Conservation (phyloP, 331 rosid species). For the Dryas integrifolia region DNA sequence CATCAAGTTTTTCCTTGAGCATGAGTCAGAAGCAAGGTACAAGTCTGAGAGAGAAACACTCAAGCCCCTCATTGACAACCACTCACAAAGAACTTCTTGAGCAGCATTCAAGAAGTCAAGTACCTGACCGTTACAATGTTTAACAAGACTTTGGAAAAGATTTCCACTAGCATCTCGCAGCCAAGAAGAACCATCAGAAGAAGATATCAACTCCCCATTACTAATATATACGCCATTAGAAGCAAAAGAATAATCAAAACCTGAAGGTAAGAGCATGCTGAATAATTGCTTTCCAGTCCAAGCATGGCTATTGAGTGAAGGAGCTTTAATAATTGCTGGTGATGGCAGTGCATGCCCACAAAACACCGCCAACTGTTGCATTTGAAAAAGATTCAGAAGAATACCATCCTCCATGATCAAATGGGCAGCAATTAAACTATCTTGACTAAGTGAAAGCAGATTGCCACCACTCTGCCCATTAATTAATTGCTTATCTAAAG, state of each 20-base stretch:
- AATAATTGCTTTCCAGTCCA: constrained; percentile 91
- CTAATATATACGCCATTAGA: constrained; percentile 46
- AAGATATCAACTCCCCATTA: constrained; percentile 66
- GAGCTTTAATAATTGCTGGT: constrained; percentile 64
- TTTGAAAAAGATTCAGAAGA: constrained; percentile 50
- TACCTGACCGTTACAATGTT: constrained; percentile 42
- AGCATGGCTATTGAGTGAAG: constrained; percentile 38
- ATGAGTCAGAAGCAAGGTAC: constrained; percentile 58
- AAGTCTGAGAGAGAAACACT: constrained; percentile 83
- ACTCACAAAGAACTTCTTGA: constrained; percentile 78
- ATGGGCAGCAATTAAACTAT: constrained; percentile 85
- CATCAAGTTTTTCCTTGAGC: constrained; percentile 67
- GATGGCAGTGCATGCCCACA: constrained; percentile 31
- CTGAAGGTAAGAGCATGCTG: constrained; percentile 72
- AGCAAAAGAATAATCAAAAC: constrained; percentile 57
- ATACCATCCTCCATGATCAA: constrained; percentile 63
- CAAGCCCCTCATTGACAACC: constrained; percentile 84
- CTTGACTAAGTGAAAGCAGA: constrained; percentile 82
- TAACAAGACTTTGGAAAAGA: constrained; percentile 58
- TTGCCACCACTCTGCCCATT: constrained; percentile 89
- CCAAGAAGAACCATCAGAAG: constrained; percentile 78
- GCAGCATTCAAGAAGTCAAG: constrained; percentile 62
- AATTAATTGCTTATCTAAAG: constrained; percentile 70
- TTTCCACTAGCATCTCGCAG: constrained; percentile 58
- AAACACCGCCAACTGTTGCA: constrained; percentile 82